phyloP scores from a whole-genome alignment of 345 rosid genomes.

The Streptanthus diversifolius region DNA sequence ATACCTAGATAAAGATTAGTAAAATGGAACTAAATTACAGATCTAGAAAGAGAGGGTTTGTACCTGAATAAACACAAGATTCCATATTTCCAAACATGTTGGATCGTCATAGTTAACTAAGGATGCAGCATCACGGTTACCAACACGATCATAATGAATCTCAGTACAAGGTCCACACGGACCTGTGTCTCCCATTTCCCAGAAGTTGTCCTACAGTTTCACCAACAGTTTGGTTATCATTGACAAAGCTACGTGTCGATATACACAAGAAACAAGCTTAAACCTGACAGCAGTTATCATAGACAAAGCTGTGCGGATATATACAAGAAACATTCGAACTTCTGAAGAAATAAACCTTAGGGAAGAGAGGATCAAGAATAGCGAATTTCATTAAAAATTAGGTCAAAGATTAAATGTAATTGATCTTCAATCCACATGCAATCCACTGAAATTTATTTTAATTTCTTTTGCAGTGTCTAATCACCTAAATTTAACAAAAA shows the following conservation, averaged over 20 bases:
- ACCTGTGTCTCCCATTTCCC: slow-evolving; percentile 99
- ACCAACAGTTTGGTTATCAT: background rate
- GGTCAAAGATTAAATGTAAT: background rate
- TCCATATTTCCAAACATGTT: slow-evolving; percentile 99
- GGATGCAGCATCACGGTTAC: slow-evolving; percentile 74
- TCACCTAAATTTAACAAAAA: background rate
- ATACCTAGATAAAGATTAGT: background rate
- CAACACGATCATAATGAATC: slow-evolving; percentile 88
- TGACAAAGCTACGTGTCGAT: background rate
- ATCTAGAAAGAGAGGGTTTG: slow-evolving; percentile 1
- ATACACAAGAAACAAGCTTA: background rate
- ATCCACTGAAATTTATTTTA: background rate
- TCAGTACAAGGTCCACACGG: slow-evolving; percentile 99
- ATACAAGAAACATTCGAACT: background rate
- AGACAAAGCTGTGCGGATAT: background rate
- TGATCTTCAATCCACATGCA: background rate
- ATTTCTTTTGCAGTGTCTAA: background rate
- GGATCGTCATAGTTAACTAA: slow-evolving; percentile 95
- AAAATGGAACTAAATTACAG: slow-evolving; percentile 1
- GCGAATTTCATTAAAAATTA: background rate
- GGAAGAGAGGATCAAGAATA: background rate
- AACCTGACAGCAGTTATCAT: background rate
- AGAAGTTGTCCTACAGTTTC: slow-evolving; percentile 74
- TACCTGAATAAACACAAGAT: slow-evolving; percentile 98
- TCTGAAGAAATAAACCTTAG: background rate